Percentiles rank a stretch among this genome's conserved stretches.
Conservation (phyloP, 768 basidiomycete species). For the Trametes villosa region DNA sequence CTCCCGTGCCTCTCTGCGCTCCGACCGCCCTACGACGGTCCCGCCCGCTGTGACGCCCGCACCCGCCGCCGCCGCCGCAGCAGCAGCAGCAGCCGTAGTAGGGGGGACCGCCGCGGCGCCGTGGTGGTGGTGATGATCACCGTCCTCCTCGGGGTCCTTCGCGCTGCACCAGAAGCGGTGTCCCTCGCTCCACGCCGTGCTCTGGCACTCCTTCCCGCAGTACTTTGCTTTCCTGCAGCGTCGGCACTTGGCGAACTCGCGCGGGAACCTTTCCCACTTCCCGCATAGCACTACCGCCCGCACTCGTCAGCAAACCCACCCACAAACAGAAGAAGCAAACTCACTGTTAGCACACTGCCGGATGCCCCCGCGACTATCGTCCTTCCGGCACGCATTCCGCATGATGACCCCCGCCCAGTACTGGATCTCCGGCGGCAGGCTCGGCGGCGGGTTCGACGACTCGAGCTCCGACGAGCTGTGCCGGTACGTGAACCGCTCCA, state of each 20-base stretch:
- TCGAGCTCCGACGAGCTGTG: conserved; percentile 83
- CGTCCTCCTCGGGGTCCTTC: conserved; percentile 53
- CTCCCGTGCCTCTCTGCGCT: conserved; percentile 45
- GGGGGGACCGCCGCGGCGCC: conserved; percentile 2
- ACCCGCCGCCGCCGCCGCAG: conserved; percentile 23
- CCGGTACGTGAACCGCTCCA: conserved; percentile 95
- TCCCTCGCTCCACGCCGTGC: conserved; percentile 94
- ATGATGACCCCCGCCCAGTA: conserved; percentile 99
- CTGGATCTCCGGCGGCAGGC: conserved; percentile 88
- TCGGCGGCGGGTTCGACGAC: conserved; percentile 66
- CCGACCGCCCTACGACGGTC: conserved; percentile 29
- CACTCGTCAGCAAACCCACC: background rate
- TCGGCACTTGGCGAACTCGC: conserved; percentile 97
- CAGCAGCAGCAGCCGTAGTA: conserved; percentile 22
- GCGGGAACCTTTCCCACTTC: conserved; percentile 88
- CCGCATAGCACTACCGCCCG: conserved; percentile 77
- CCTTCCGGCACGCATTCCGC: conserved; percentile 98
- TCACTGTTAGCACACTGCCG: conserved; percentile 96
- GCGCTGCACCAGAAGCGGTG: conserved; percentile 94
- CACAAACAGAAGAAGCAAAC: conserved; percentile 33
- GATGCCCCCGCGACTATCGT: conserved; percentile 90
- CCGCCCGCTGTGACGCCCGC: conserved; percentile 17
- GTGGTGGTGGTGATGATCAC: conserved; percentile 29
- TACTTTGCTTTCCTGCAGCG: conserved; percentile 98
- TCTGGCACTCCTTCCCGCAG: conserved; percentile 97